A percentile compares a stretch with the other conserved stretches of the same genome.
Conservation (phyloP, 371 early-diverging fungal species). For the Syncephalis plumigaleata region DNA sequence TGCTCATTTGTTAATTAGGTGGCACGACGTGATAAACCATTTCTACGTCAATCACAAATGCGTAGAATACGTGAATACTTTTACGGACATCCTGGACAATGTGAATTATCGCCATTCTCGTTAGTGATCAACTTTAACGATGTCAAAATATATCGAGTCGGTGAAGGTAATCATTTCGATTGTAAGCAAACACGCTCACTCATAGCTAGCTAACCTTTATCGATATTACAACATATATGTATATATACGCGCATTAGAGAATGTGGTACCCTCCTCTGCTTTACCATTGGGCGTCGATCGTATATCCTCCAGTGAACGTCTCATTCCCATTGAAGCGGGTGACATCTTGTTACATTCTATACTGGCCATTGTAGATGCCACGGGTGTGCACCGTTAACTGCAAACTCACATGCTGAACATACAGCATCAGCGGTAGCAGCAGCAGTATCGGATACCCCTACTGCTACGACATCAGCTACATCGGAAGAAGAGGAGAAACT, state of each 20-base stretch:
- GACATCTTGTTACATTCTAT: constrained; percentile 76
- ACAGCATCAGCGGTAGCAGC: too few relatives aligned
- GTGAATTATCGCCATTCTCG: constrained; percentile 66
- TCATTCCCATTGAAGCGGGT: constrained; percentile 64
- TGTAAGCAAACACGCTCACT: too few relatives aligned
- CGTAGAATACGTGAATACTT: constrained; percentile 81
- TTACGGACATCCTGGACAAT: constrained; percentile 61
- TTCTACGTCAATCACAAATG: constrained; percentile 45
- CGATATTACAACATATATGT: too few relatives aligned
- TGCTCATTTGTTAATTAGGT: too few relatives aligned
- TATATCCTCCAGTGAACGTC: constrained; percentile 51
- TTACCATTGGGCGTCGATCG: constrained; percentile 79
- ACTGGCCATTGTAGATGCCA: constrained; percentile 61
- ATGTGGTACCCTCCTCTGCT: constrained; percentile 77
- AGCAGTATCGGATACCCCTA: too few relatives aligned
- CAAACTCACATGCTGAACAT: too few relatives aligned
- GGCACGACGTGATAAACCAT: constrained; percentile 62
- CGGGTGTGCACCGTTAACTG: too few relatives aligned
- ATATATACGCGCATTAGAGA: constrained; percentile 18
- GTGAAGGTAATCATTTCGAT: too few relatives aligned
- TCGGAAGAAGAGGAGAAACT: constrained; percentile 35
- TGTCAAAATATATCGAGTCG: constrained; percentile 56
- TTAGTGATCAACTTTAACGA: constrained; percentile 61
- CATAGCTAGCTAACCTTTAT: too few relatives aligned
- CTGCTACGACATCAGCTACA: neutral